These are phyloP conservation scores for Medicago truncatula DNA, from an alignment of 306 rosid genomes.

Conservation along the genomic window DNA sequence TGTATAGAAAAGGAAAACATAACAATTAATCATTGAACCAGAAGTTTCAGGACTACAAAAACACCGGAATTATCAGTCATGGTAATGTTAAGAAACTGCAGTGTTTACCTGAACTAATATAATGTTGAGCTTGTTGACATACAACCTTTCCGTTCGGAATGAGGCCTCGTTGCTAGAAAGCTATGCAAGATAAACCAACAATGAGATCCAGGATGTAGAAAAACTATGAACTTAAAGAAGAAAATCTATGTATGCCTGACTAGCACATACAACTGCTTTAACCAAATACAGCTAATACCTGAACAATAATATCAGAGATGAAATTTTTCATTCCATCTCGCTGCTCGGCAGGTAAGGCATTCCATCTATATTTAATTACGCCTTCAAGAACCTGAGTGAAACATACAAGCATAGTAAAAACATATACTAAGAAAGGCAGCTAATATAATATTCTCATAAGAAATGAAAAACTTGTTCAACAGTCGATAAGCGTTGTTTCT, in stretches of 20 bases:
- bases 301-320: conserved; percentile 93
- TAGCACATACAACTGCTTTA: conserved; percentile 6
- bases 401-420: conserved; percentile 5
- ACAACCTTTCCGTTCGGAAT: conserved; percentile 85
- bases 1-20: neutral
- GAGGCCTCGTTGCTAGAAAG: conserved; percentile 90
- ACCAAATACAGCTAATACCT: conserved; percentile 53
- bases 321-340: conserved; percentile 99
- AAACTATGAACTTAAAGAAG: conserved; percentile 20
- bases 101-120: conserved; percentile 90
- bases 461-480: conserved; percentile 14
- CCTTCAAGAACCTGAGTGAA: conserved; percentile 89
- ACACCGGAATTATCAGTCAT: conserved; percentile 5
- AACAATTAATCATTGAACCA: conserved; percentile 1
- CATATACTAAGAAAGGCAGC: neutral
- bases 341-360: conserved; percentile 96
- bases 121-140: conserved; percentile 96
- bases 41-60: neutral
- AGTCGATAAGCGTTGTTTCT: conserved; percentile 2
- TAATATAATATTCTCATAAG: neutral
- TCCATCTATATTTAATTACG: conserved; percentile 97
- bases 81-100: conserved; percentile 6
- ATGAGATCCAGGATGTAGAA: conserved; percentile 26
- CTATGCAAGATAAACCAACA: conserved; percentile 48
- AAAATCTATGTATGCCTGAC: neutral